Percentiles rank a stretch among this genome's conserved stretches.
Evolutionary conservation across 1,139 yeast species (phyloP).

Genomic region (Maudiozyma humilis): DNA sequence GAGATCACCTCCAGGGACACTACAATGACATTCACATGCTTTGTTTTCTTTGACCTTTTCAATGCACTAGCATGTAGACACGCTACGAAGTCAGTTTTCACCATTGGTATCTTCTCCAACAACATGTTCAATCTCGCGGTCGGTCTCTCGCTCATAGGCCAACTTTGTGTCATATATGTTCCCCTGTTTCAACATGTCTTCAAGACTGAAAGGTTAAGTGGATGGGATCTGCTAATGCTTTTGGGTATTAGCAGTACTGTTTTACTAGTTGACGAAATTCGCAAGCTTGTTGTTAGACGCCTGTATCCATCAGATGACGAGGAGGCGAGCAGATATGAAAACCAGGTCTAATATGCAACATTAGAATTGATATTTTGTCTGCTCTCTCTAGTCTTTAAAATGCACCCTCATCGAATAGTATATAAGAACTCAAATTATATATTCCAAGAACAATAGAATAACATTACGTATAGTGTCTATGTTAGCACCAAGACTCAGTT

Average conservation of each 20-base stretch:
- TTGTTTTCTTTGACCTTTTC: conserved; percentile 91
- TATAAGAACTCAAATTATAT: too few species aligned
- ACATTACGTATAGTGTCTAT: too few species aligned
- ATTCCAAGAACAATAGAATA: too few species aligned
- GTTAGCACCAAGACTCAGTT: too few species aligned
- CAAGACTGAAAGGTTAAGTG: conserved; percentile 81
- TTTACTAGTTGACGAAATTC: conserved; percentile 72
- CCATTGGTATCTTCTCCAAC: conserved; percentile 64
- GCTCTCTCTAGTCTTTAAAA: too few species aligned
- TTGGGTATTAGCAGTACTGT: conserved; percentile 65
- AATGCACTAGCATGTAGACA: conserved; percentile 91
- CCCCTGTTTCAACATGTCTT: conserved; percentile 87
- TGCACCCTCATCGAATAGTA: too few species aligned
- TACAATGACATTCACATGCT: conserved; percentile 97
- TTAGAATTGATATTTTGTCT: too few species aligned
- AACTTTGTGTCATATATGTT: conserved; percentile 81
- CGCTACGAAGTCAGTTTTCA: conserved; percentile 68
- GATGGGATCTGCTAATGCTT: conserved; percentile 62
- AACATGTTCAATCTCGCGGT: conserved; percentile 90
- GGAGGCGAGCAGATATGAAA: too few species aligned
- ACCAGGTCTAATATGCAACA: too few species aligned
- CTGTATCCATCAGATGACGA: too few species aligned
- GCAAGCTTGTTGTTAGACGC: conserved; percentile 44
- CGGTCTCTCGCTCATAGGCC: conserved; percentile 80
- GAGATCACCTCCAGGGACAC: conserved; percentile 87